These are phyloP conservation scores for Pterocarpus macrocarpus DNA, from an alignment of 306 rosid genomes.

Conservation along the genomic window DNA sequence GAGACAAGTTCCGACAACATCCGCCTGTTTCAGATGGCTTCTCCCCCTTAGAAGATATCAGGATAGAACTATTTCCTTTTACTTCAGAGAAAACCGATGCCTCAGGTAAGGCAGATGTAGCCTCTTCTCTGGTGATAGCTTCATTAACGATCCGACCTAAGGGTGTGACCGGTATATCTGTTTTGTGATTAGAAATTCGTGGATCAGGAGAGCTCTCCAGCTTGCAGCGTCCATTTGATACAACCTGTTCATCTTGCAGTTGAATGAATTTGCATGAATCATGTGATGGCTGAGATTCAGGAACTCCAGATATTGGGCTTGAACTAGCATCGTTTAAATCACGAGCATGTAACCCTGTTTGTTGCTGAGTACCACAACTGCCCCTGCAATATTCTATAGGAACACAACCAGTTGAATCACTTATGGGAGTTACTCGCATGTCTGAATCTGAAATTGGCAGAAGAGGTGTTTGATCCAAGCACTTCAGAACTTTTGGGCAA, in stretches of 20 bases:
- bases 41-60: conserved; percentile 36
- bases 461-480: conserved; percentile 39
- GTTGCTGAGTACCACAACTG: conserved; percentile 41
- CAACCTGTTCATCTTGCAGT: conserved; percentile 47
- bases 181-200: conserved; percentile 38
- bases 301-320: conserved; percentile 32
- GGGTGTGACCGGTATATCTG: conserved; percentile 41
- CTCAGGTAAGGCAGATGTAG: conserved; percentile 24
- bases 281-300: conserved; percentile 34
- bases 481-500: conserved; percentile 46
- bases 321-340: conserved; percentile 40
- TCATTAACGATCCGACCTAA: conserved; percentile 31
- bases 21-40: conserved; percentile 45
- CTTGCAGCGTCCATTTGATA: conserved; percentile 40
- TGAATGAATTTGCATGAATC: conserved; percentile 44
- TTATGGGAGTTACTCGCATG: conserved; percentile 22
- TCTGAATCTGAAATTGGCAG: conserved; percentile 42
- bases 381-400: conserved; percentile 7
- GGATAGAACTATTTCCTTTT: conserved; percentile 35
- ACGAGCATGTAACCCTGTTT: conserved; percentile 15
- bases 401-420: conserved; percentile 47
- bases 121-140: conserved; percentile 42
- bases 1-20: conserved; percentile 45
- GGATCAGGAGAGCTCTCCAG: conserved; percentile 44
- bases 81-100: conserved; percentile 41